phyloP scores from a whole-genome alignment of 2,329 filamentous ascomycete species.

The Helminthosporium solani region DNA sequence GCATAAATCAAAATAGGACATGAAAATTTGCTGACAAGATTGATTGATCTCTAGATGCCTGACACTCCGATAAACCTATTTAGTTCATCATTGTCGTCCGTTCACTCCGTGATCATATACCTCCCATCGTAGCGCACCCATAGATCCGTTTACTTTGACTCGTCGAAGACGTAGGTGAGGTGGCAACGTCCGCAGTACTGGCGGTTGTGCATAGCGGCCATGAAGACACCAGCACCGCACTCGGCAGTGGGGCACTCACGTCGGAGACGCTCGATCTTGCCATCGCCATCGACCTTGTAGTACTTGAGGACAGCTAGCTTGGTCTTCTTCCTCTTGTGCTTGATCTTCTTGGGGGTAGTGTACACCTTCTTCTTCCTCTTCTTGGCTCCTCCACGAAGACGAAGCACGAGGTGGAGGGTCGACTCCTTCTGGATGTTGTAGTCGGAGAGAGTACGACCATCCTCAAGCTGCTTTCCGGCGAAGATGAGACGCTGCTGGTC shows the following conservation, averaged over 20 bases:
- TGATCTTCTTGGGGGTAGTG: conserved; percentile 99
- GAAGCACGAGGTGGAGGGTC: conserved; percentile 95
- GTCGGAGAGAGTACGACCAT: conserved; percentile 97
- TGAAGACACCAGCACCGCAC: conserved; percentile 99
- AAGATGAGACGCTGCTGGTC: conserved; percentile 99
- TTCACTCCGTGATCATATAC: conserved; percentile 27
- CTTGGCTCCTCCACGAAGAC: conserved; percentile 89
- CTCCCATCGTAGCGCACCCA: conserved; percentile 23
- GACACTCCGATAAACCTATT: conserved; percentile 27
- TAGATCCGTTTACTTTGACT: conserved; percentile 54
- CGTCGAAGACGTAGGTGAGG: conserved; percentile 70
- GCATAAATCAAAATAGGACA: too few species aligned
- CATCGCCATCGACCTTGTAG: conserved; percentile 99
- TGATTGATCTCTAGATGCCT: conserved; percentile 29
- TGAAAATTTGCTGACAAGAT: conserved; percentile 10
- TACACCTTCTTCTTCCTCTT: conserved; percentile 99
- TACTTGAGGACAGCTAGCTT: conserved; percentile 99
- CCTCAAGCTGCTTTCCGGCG: conserved; percentile 99
- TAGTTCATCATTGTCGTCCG: conserved; percentile 24
- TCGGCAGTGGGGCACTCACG: conserved; percentile 82
- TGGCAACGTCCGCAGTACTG: conserved; percentile 87
- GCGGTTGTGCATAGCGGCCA: conserved; percentile 99
- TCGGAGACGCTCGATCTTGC: conserved; percentile 99
- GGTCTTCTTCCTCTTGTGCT: conserved; percentile 99
- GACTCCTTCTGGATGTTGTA: conserved; percentile 99